phyloP scores from a whole-genome alignment of 2,329 filamentous ascomycete genomes.

The Tolypocladium cylindrosporum region DNA sequence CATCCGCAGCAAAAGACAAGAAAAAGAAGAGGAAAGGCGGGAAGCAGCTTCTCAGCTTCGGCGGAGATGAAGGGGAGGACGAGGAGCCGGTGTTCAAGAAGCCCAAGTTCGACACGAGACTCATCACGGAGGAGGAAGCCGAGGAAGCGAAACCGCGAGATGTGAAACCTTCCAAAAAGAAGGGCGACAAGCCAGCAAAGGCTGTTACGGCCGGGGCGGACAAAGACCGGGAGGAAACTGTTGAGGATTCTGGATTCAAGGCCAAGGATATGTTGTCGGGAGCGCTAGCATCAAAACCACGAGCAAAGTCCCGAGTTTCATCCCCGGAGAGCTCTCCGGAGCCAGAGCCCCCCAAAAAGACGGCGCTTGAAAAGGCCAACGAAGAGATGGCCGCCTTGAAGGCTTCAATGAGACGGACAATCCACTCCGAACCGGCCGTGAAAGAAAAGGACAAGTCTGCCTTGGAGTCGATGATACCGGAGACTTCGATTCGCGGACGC shows the following conservation, averaged over 20 bases:
- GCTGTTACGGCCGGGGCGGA: slow-evolving; percentile 4
- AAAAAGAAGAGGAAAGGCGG: slow-evolving; percentile 64
- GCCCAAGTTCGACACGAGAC: slow-evolving; percentile 66
- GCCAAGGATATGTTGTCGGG: neutral
- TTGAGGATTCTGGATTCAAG: neutral
- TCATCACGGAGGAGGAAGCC: slow-evolving; percentile 48
- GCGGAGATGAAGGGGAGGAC: slow-evolving; percentile 52
- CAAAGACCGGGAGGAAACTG: slow-evolving; percentile 8
- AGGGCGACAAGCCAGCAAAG: slow-evolving; percentile 18
- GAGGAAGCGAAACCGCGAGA: slow-evolving; percentile 18
- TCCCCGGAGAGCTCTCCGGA: slow-evolving; percentile 13
- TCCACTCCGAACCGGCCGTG: slow-evolving; percentile 34
- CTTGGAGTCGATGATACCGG: slow-evolving; percentile 64
- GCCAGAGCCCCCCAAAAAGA: slow-evolving; percentile 28
- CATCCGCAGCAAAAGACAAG: slow-evolving; percentile 37
- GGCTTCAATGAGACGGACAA: slow-evolving; percentile 66
- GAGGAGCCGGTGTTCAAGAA: slow-evolving; percentile 57
- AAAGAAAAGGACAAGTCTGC: slow-evolving; percentile 55
- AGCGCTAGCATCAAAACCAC: neutral
- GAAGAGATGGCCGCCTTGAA: slow-evolving; percentile 74
- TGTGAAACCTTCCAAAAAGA: slow-evolving; percentile 14
- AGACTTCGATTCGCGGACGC: slow-evolving; percentile 58
- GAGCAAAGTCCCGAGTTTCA: slow-evolving; percentile 3
- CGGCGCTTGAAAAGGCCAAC: slow-evolving; percentile 59
- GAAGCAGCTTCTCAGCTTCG: slow-evolving; percentile 73